These are phyloP conservation scores for Agapanthus africanus DNA, from an alignment of 106 monocot species.

Conservation along the genomic window DNA sequence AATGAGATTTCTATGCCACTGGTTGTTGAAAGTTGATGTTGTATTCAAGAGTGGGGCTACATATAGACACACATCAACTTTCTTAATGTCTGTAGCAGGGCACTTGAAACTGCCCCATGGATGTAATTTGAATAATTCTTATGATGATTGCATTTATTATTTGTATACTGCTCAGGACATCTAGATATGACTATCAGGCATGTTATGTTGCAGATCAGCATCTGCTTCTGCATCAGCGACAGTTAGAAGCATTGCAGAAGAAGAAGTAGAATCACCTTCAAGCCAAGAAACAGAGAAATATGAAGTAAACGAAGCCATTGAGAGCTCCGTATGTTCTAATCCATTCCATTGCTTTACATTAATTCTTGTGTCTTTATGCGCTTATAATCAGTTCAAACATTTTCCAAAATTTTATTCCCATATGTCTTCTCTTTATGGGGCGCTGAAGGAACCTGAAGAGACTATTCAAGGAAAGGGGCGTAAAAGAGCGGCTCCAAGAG, in stretches of 20 bases:
- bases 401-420: neutral
- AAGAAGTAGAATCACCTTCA: slow-evolving; percentile 64
- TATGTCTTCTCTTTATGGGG: neutral
- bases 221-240: slow-evolving; percentile 47
- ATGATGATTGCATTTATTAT: no score
- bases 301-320: slow-evolving; percentile 55
- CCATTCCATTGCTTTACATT: slow-evolving; percentile 2
- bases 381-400: no score
- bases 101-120: neutral
- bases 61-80: no score
- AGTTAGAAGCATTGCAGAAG: slow-evolving; percentile 38
- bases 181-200: neutral
- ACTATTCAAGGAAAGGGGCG: slow-evolving; percentile 37
- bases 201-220: slow-evolving; percentile 33
- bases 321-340: slow-evolving; percentile 56
- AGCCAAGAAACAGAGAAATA: slow-evolving; percentile 71
- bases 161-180: neutral
- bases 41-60: no score
- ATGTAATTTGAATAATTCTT: neutral
- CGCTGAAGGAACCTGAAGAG: slow-evolving; percentile 73
- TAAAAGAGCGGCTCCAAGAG: slow-evolving; percentile 61
- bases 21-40: no score
- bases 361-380: neutral
- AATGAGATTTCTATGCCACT: no score
- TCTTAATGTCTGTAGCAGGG: no score